Evolutionary conservation across 108 stramenopile genomes (phyloP), one percentile per base, ranked within the genome.

Genomic region (Skeletonema menzelii): DNA sequence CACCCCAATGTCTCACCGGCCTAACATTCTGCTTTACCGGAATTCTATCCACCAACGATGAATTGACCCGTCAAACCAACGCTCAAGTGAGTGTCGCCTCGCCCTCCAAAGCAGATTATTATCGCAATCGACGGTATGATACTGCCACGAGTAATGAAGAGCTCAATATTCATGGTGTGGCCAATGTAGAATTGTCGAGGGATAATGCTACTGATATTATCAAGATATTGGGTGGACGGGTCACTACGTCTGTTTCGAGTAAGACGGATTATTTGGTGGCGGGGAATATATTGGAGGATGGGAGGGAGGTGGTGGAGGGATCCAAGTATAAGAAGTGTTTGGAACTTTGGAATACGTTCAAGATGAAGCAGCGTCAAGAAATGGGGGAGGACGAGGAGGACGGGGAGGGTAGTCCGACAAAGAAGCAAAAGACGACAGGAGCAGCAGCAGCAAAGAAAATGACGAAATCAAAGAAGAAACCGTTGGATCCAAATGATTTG

Each of bases 241-340:
- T 95, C 14, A 95, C 95, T 2, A 66, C 72, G 7, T 78, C 73
- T 15, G 94, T 98, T 0, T 85, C 85, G 31, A 82, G 95, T 3
- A 97, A 92, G 70, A 99, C 98, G 7, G 69, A 73, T 59, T 97
- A 90, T 79, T 68, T 99, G 26, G 82, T 99, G 8, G 79, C 84
- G 17, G 97, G 97, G 17, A 61, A 74, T 28, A 64, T 87, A 8
- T 77, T 99, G 69, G 98, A 99, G 73, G 98, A 99, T 82, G 98
- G 98, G 8, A 78, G 98, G 20, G 71, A 65, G 5, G 87, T 84
- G 3, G 74, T 63, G 28, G 88, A 95, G 75, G 92, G 94, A n/a
- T 79, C 58, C 63, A 97, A 96, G 76, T 97, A 85, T 82, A 70
- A 72, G 30, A 83, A 82, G 31, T 91, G 91, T 22, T 20, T 60